A percentile compares a stretch with the other conserved stretches of the same genome.
These are phyloP conservation scores for Athelia psychrophila DNA, from an alignment of 1,284 basidiomycete species.

Conservation along the genomic window DNA sequence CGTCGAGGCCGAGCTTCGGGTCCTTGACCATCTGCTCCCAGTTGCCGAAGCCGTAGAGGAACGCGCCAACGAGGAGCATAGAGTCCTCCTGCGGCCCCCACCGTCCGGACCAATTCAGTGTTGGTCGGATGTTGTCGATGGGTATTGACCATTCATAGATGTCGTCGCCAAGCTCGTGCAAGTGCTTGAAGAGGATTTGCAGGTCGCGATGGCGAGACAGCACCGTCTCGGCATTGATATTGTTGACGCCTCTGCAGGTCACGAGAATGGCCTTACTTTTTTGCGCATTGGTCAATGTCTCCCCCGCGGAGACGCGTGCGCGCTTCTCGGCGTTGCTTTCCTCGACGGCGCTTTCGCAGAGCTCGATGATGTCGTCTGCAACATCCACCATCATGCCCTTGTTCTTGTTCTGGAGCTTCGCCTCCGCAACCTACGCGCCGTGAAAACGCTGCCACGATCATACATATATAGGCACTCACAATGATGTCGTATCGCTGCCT, in stretches of 20 bases:
- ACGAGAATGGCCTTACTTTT: constrained; percentile 96
- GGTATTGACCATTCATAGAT: constrained; percentile 85
- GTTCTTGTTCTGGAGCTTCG: constrained; percentile 96
- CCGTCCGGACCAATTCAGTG: constrained; percentile 93
- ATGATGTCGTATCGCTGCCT: constrained; percentile 93
- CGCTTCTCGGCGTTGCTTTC: constrained; percentile 84
- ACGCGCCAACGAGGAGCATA: constrained; percentile 92
- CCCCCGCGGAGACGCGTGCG: constrained; percentile 74
- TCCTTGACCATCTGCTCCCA: constrained; percentile 98
- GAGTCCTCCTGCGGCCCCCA: constrained; percentile 96
- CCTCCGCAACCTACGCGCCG: constrained; percentile 70
- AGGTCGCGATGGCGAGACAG: constrained; percentile 90
- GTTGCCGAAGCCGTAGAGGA: constrained; percentile 91
- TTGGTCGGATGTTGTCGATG: constrained; percentile 89
- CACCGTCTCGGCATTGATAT: constrained; percentile 98
- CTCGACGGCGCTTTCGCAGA: constrained; percentile 83
- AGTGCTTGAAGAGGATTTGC: constrained; percentile 83
- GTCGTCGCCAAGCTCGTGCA: constrained; percentile 68
- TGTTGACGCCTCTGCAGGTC: constrained; percentile 84
- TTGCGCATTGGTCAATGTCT: constrained; percentile 81
- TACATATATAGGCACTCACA: constrained; percentile 45
- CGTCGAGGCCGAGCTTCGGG: constrained; percentile 76
- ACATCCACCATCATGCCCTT: constrained; percentile 89
- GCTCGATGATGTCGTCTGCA: constrained; percentile 89
- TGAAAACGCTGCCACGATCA: constrained; percentile 4